Evolutionary conservation across 2,329 filamentous ascomycete species (phyloP), one percentile per base, ranked within the genome.

Genomic region (Colletotrichum sp.): DNA sequence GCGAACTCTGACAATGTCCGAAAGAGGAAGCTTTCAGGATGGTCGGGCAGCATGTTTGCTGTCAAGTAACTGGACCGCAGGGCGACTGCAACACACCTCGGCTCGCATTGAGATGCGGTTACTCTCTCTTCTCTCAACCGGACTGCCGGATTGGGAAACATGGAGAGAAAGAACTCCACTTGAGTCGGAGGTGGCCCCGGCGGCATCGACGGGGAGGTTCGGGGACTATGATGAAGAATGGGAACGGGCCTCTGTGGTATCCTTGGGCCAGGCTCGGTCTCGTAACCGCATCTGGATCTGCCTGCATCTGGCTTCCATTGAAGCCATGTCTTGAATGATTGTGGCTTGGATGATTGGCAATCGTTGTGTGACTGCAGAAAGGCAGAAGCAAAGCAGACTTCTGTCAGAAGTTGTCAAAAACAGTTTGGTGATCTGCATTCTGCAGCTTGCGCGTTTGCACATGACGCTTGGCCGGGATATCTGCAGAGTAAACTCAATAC

Each of bases 101-200:
- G 25, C 18, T 72, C 43, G 69, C 56, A 64, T 68, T 56, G 16
- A 68, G 12, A 58, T 65, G 18, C 25, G 64, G 64, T 56, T 28
- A 48, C 13, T 12, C 36, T 61, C 22, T 30, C 43, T n/a, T 43
- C 62, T 58, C 64, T 73, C 62, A 28, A 43, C 56, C 56, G 58
- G 56, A 75, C 64, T 68, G 43, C 73, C 64, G 55, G 34, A 34
- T 75, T 65, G 64, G 73, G 64, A 32, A 75, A 73, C 43, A 64
- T 32, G 61, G 18, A 27, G 56, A 18, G 64, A 65, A 43, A 66
- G 27, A 18, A 25, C 34, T 43, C 70, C 58, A 32, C 73, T 52
- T 30, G 34, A 27, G 30, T 32, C 70, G 73, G 73, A n/a, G 43
- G 56, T 73, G 64, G 64, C 52, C 32, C 73, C 73, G 73, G 73